Evolutionary conservation across 2,329 filamentous ascomycete genomes (phyloP).

Genomic region (Ophiostoma tasmaniense): DNA sequence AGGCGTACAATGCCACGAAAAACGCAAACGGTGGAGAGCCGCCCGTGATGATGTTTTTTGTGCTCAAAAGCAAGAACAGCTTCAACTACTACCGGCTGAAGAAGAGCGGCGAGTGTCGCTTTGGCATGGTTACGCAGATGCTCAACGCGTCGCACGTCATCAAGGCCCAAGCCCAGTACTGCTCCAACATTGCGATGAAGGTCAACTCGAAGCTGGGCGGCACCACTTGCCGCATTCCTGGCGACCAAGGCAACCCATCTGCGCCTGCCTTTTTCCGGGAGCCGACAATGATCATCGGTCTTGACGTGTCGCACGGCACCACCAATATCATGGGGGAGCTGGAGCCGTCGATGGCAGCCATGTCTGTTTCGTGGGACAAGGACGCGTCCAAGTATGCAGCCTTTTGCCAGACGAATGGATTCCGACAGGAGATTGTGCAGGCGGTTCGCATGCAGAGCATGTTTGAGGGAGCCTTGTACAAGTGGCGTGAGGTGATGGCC

Average conservation of each 20-base stretch:
- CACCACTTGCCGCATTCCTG: constrained; percentile 48
- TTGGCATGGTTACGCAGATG: constrained; percentile 75
- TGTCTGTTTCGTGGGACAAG: constrained; percentile 72
- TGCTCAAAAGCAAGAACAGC: constrained; percentile 63
- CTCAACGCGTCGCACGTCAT: constrained; percentile 62
- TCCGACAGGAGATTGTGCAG: constrained; percentile 69
- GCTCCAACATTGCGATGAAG: constrained; percentile 93
- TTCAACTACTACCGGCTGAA: constrained; percentile 78
- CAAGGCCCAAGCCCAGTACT: constrained; percentile 70
- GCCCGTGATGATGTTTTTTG: constrained; percentile 72
- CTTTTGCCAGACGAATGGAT: constrained; percentile 73
- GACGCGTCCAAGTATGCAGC: constrained; percentile 69
- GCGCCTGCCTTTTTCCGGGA: constrained; percentile 33
- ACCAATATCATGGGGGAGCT: constrained; percentile 46
- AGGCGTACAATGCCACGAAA: constrained; percentile 45
- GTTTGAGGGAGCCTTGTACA: constrained; percentile 52
- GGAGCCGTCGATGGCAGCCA: constrained; percentile 71
- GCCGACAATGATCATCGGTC: constrained; percentile 77
- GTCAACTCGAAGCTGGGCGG: constrained; percentile 94
- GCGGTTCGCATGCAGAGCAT: constrained; percentile 56
- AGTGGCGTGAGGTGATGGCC: constrained; percentile 51
- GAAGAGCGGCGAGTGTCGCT: constrained; percentile 78
- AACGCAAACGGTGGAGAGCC: constrained; percentile 44
- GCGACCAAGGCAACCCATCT: constrained; percentile 24
- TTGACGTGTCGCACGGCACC: constrained; percentile 79